Evolutionary conservation across 2,329 filamentous ascomycete species (phyloP), one percentile per base, ranked within the genome.

Genomic region (Pseudogymnoascus destructans): DNA sequence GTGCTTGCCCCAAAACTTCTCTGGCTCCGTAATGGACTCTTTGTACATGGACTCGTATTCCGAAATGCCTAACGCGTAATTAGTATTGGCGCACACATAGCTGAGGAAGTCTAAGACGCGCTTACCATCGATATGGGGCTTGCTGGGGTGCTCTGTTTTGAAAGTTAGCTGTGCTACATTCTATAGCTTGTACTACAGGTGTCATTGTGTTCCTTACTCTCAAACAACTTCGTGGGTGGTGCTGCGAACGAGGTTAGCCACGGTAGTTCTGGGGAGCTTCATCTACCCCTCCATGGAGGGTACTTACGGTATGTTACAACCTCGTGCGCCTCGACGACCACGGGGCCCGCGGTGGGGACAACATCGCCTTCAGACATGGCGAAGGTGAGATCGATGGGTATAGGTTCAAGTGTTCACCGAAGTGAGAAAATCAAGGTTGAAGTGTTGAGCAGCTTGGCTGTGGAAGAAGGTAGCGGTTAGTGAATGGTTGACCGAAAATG

Each of bases 11-110:
- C 92, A 98, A 77, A 97, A 98, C 72, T 86, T 84, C 63, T 91
- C 77, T 55, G 93, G 92, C 66, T 93, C 78, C 66, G 85, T 85
- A 70, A 98, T 96, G 54, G 93, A 98, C 75, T 98, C 80, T 69
- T 84, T 78, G 77, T 87, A 86, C 59, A 86, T 71, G 67, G 75
- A 74, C 68, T 85, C 78, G 72, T 87, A 87, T 65, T 86, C 80
- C 62, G 86, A 81, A 61, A 86, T 70, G 66, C 74, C 82, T 85
- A 64, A 60, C 32, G 42, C 17, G 23, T 30, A 23, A 23, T 36
- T 23, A 42, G 27, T 19, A 33, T 38, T 13, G 10, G 21, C 6
- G 40, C 35, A 58, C 11, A 58, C 10, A 58, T 8, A 25, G 40
- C 7, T 11, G 21, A 15, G 17, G 52, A 19, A 1, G 21, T 23